Evolutionary conservation across 2,329 filamentous ascomycete genomes (phyloP).

Genomic region (Sclerotinia spermophila): DNA sequence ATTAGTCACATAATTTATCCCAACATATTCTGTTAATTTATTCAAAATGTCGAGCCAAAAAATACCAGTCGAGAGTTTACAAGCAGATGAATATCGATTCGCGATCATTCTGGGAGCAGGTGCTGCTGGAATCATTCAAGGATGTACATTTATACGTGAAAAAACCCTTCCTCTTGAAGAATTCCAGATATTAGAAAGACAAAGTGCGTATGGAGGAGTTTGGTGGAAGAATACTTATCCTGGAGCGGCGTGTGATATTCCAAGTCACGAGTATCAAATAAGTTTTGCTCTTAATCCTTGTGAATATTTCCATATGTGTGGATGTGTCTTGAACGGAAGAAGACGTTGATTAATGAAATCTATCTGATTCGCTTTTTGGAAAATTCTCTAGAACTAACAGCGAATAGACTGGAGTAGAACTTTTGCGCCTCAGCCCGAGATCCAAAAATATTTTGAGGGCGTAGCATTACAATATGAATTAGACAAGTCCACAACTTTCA

Average conservation of each 20-base stretch:
- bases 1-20: no score
- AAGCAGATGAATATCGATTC: conserved; percentile 5
- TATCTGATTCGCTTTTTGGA: not conserved
- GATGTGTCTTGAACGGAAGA: not conserved
- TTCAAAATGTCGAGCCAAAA: conserved; percentile 5
- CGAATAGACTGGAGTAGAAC: conserved; percentile 8
- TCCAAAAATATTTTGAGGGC: conserved; percentile 8
- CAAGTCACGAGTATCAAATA: conserved; percentile 4
- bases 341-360: not conserved
- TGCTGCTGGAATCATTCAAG: conserved; percentile 13
- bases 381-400: not conserved
- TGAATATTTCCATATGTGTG: not conserved
- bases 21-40: no score
- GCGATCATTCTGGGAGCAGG: not conserved
- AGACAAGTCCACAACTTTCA: conserved; percentile 1
- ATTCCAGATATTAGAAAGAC: conserved; percentile 10
- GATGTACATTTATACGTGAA: conserved; percentile 10
- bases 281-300: conserved; percentile 12
- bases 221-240: conserved; percentile 13
- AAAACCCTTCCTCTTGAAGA: conserved; percentile 5
- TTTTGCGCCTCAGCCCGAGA: conserved; percentile 1
- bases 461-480: conserved; percentile 11
- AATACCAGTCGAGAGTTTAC: not conserved
- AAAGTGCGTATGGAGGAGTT: not conserved
- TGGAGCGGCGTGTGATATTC: conserved; percentile 11